Base-by-base conservation (phyloP, 2,329 filamentous ascomycete species). In the Kalmusia sp. region DNA sequence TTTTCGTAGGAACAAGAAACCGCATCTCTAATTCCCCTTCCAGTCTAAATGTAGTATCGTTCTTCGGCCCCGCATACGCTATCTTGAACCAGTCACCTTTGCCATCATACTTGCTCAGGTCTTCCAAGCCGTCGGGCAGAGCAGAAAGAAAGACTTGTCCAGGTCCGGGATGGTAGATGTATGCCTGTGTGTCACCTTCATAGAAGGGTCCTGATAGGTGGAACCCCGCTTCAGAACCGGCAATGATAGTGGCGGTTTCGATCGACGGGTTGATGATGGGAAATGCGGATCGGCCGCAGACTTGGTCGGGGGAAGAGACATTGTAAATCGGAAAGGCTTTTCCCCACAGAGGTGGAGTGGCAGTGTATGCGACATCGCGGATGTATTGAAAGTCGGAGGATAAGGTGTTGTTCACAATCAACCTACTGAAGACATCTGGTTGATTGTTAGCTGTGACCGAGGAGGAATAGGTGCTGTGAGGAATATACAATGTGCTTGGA, bases 21-120 rank as follows among this genome's bases (percentile, higher is more conserved):
- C 57, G 59, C 53, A 63, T 58, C 17, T 12, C 31, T 2, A 30
- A 11, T 15, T 52, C 25, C 2, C 44, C 52, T 1, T 40, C 21
- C 14, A 61, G n/a, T 2, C 12, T 33, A 55, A 58, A 64, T 2
- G 40, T 35, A 7, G 52, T 56, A 6, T 22, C 22, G 25, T 57
- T 52, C 8, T 35, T 31, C 1, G 49, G 39, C 5, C 55, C 58
- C 11, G 38, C 47, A 19, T 56, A 59, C 11, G 43, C 59, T 15
- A 64, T 62, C 41, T 64, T 64, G 49, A 64, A 64, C 31, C 47
- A 62, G 40, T 64, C 57, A 1, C 61, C 59, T 3, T 19, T 51
- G 11, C 52, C 61, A 33, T 59, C 59, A 33, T 64, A 64, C 4
- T 54, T 46, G 11, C 39, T 50, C 9, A 64, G 25, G 12, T 33